Conservation (phyloP, 2,329 filamentous ascomycete species). For the Botryotinia convoluta region DNA sequence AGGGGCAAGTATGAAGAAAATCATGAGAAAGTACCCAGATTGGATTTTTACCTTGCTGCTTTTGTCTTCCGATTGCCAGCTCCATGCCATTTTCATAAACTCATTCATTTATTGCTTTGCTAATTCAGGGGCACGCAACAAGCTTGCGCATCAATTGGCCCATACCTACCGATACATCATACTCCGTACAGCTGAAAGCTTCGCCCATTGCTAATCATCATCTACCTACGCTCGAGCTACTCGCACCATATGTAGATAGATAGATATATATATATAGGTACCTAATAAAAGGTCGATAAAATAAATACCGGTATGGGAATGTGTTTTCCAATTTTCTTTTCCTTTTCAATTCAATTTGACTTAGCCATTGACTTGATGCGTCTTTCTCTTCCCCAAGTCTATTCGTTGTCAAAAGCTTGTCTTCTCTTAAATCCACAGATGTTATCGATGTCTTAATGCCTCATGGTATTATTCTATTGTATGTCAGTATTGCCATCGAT, state of each 20-base stretch:
- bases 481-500: background rate
- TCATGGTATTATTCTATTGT: background rate
- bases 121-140: constrained; percentile 2
- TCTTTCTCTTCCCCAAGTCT: background rate
- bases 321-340: background rate
- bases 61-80: background rate
- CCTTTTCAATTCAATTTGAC: background rate
- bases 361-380: background rate
- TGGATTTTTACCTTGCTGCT: background rate
- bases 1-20: background rate
- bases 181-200: background rate
- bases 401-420: background rate
- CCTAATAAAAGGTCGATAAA: background rate
- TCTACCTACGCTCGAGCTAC: background rate
- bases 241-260: background rate
- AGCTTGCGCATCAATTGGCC: background rate
- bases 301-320: background rate
- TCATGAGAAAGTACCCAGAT: background rate
- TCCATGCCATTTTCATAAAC: background rate
- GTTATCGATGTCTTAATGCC: background rate
- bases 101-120: background rate
- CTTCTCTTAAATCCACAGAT: background rate
- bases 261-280: too few relatives aligned
- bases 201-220: background rate
- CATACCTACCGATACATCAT: background rate